Evolutionary conservation across 1,284 basidiomycete genomes (phyloP).

Genomic region (Meira nashicola): DNA sequence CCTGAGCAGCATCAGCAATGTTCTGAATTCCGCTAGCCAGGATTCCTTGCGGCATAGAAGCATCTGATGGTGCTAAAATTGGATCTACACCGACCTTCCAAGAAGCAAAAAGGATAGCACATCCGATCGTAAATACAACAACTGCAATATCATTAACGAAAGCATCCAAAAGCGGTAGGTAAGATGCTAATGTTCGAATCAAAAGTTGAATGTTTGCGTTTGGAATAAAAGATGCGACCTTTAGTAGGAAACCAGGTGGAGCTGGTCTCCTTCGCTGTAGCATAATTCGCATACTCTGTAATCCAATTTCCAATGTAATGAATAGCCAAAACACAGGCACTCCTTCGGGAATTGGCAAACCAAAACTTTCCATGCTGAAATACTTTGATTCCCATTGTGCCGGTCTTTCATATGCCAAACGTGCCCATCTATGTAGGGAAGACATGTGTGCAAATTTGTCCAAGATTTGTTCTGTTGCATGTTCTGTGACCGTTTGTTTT

Average conservation of each 20-base stretch:
- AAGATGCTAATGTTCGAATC: constrained; percentile 7
- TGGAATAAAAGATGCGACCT: constrained; percentile 5
- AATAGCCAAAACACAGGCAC: constrained; percentile 50
- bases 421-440: constrained; percentile 34
- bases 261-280: constrained; percentile 19
- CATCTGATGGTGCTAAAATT: background rate
- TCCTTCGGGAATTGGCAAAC: constrained; percentile 7
- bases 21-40: too few relatives aligned
- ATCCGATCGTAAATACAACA: constrained; percentile 36
- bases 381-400: constrained; percentile 4
- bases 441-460: constrained; percentile 7
- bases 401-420: constrained; percentile 30
- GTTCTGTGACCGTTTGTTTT: constrained; percentile 1
- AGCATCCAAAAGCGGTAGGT: constrained; percentile 6
- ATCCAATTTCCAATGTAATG: constrained; percentile 35
- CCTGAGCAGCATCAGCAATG: too few relatives aligned
- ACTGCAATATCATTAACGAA: constrained; percentile 25
- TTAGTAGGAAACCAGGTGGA: constrained; percentile 12
- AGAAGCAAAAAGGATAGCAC: constrained; percentile 21
- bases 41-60: too few relatives aligned
- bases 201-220: constrained; percentile 3
- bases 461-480: background rate
- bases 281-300: constrained; percentile 38
- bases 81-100: constrained; percentile 10
- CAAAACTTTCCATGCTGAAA: constrained; percentile 9